A percentile compares a stretch with the other conserved stretches of the same genome.
Conservation (phyloP, 441 rosid species). For the Pelargonium fulgidum region DNA sequence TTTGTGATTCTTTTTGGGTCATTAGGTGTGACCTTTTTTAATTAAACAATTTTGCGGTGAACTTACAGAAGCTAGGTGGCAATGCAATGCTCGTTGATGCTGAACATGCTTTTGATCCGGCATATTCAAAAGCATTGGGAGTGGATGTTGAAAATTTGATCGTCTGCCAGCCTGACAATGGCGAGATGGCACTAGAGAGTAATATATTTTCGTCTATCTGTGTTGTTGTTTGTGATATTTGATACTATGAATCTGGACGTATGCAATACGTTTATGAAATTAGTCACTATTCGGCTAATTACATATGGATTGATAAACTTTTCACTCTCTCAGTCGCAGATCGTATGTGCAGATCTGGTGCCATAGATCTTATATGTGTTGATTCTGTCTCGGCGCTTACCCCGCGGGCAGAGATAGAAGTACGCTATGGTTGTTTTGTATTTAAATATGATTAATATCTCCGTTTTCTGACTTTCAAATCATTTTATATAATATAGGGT, state of each 20-base stretch:
- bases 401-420: slow-evolving; percentile 99
- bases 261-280: slow-evolving; percentile 10
- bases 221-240: slow-evolving; percentile 15
- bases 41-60: slow-evolving; percentile 21
- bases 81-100: slow-evolving; percentile 98
- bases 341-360: slow-evolving; percentile 98
- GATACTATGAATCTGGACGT: not conserved
- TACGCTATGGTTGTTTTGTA: slow-evolving; percentile 23
- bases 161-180: slow-evolving; percentile 93
- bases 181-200: slow-evolving; percentile 97
- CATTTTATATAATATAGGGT: slow-evolving; percentile 38
- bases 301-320: slow-evolving; percentile 21
- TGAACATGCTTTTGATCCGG: slow-evolving; percentile 96
- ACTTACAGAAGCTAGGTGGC: slow-evolving; percentile 79
- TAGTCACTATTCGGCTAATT: not conserved
- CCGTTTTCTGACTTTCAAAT: not conserved
- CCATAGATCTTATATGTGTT: slow-evolving; percentile 81
- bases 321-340: slow-evolving; percentile 66
- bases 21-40: not conserved
- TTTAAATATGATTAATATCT: not conserved
- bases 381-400: slow-evolving; percentile 97
- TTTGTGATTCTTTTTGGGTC: slow-evolving; percentile 10
- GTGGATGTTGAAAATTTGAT: slow-evolving; percentile 85
- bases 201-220: slow-evolving; percentile 20
- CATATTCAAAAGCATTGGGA: slow-evolving; percentile 87